Base-by-base conservation (phyloP, 441 rosid genomes). In the Adansonia rubrostipa region DNA sequence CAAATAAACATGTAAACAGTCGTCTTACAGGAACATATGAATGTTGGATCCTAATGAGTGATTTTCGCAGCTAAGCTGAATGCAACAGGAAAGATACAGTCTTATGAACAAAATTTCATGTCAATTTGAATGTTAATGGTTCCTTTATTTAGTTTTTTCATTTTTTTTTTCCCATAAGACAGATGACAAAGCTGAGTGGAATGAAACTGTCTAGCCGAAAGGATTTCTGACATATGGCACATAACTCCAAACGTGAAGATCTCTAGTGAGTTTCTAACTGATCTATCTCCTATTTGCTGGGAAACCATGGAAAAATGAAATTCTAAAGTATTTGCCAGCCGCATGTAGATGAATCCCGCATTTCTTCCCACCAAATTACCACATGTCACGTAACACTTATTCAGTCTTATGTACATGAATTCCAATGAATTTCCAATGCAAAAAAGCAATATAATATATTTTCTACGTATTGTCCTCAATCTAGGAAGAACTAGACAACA, bases 331-430 rank as follows among this genome's bases (percentile, higher is more conserved):
- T 20, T 72, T 28, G 6, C 11, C 47, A 62, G 60, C 74, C 73
- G 77, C n/a, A 47, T 47, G 74, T 53, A 58, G 51, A 44, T 17
- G 9, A 72, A 62, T 15, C 2, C 28, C 62, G 60, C 9, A 67
- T 8, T 8, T 36, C n/a, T 28, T 14, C 42, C 62, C 24, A 24
- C 65, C 14, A 80, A 48, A 74, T 40, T 17, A 5, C n/a, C 76
- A 78, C 13, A 36, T 58, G 76, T 62, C 73, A 70, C 14, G 28
- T 24, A 66, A 76, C 33, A 61, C 20, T 44, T 67, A 6, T 51
- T 75, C 66, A 9, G 10, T 78, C 68, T 50, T 78, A 63, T 56
- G 77, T 79, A 78, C 15, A 77, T 62, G 36, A 57, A 51, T 65
- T 64, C 63, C 8, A 57, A 47, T 45, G 8, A 15, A 67, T 54